Conservation (phyloP, 768 basidiomycete genomes). For the Chiua virens region DNA sequence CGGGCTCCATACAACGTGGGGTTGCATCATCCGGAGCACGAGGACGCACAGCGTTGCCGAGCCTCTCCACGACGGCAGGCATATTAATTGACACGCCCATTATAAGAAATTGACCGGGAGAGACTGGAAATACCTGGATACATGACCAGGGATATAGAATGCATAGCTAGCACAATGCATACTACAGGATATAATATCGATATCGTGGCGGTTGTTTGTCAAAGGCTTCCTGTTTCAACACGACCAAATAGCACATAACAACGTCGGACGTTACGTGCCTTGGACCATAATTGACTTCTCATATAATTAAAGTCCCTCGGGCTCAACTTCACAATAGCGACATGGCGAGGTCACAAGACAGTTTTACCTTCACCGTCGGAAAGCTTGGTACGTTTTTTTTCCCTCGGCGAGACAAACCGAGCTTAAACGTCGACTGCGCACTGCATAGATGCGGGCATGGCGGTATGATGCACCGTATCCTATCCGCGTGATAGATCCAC, state of each 20-base stretch:
- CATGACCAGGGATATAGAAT: too few species aligned
- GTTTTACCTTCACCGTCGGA: conserved; percentile 90
- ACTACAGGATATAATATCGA: too few species aligned
- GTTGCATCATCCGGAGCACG: too few species aligned
- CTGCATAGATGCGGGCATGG: conserved; percentile 89
- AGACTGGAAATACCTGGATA: too few species aligned
- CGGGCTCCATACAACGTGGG: too few species aligned
- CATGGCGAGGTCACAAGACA: conserved; percentile 50
- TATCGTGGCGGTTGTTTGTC: conserved; percentile 19
- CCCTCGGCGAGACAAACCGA: neutral
- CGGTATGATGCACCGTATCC: conserved; percentile 47
- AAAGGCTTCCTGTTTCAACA: conserved; percentile 23
- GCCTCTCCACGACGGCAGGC: too few species aligned
- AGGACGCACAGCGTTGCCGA: too few species aligned
- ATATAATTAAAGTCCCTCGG: conserved; percentile 6
- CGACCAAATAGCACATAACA: conserved; percentile 25
- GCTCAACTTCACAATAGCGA: conserved; percentile 4
- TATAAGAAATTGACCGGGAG: too few species aligned
- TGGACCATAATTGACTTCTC: neutral
- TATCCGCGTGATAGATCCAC: neutral
- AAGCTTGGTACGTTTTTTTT: conserved; percentile 77
- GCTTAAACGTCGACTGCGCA: conserved; percentile 8
- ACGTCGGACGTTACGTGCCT: conserved; percentile 2
- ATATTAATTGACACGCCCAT: too few species aligned
- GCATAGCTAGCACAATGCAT: too few species aligned